These are phyloP conservation scores for Xylaria sp. DNA, from an alignment of 2,329 filamentous ascomycete genomes.

Conservation along the genomic window DNA sequence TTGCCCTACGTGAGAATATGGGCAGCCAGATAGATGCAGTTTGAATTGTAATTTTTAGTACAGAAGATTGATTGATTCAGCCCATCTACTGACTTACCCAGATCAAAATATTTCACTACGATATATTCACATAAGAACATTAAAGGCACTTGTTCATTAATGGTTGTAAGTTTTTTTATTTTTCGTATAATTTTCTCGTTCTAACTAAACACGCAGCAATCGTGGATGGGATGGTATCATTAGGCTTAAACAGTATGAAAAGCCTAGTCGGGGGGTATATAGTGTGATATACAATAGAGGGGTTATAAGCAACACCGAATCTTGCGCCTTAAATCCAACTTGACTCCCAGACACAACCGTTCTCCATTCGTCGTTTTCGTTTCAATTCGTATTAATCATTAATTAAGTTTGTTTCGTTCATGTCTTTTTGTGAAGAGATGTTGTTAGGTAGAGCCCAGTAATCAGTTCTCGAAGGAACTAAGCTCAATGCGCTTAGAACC, in stretches of 20 bases:
- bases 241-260: slow-evolving; percentile 4
- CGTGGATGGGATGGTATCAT: slow-evolving; percentile 8
- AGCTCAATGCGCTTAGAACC: slow-evolving; percentile 18
- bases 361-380: slow-evolving; percentile 12
- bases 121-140: not conserved
- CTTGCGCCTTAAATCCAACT: slow-evolving; percentile 6
- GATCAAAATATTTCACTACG: not conserved
- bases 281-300: slow-evolving; percentile 10
- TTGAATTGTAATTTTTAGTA: no score
- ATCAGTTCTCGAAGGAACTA: not conserved
- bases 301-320: not conserved
- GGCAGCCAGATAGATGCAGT: no score
- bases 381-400: slow-evolving; percentile 33
- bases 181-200: not conserved
- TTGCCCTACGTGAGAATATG: no score
- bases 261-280: slow-evolving; percentile 14
- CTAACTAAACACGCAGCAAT: not conserved
- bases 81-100: not conserved
- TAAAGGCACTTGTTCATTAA: not conserved
- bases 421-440: not conserved
- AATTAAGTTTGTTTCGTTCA: not conserved
- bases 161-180: not conserved
- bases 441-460: no score
- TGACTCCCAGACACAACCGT: slow-evolving; percentile 3
- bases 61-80: not conserved